A percentile compares a stretch with the other conserved stretches of the same genome.
phyloP scores from a whole-genome alignment of 805 yeast genomes.

The Saccharomycopsis babjevae region DNA sequence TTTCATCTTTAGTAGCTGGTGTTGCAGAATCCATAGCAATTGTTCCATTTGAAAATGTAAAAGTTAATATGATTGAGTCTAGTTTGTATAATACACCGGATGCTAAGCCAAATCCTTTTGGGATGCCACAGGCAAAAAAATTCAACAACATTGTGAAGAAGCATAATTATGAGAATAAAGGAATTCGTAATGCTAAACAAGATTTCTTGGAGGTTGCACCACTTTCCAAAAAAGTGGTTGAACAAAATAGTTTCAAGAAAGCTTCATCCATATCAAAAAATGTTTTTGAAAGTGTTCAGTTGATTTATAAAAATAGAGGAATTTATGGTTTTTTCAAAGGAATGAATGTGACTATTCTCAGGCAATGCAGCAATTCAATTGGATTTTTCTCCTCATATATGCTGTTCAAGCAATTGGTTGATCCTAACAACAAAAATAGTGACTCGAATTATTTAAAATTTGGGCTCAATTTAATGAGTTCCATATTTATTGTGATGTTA shows the following conservation, averaged over 20 bases:
- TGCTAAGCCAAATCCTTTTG: slow-evolving; percentile 22
- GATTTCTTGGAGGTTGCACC: slow-evolving; percentile 19
- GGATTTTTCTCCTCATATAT: slow-evolving; percentile 81
- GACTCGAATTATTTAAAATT: slow-evolving; percentile 26
- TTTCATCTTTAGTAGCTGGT: slow-evolving; percentile 55
- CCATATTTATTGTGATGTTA: slow-evolving; percentile 59
- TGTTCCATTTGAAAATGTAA: slow-evolving; percentile 85
- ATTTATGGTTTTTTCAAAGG: slow-evolving; percentile 74
- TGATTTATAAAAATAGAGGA: slow-evolving; percentile 68
- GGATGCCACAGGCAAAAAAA: slow-evolving; percentile 12
- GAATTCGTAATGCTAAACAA: slow-evolving; percentile 1
- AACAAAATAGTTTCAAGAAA: slow-evolving; percentile 11
- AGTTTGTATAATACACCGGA: slow-evolving; percentile 32
- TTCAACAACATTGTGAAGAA: neutral
- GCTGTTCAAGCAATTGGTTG: slow-evolving; percentile 58
- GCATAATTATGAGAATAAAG: slow-evolving; percentile 15
- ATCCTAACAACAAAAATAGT: slow-evolving; percentile 37
- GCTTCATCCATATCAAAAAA: slow-evolving; percentile 30
- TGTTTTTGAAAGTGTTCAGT: slow-evolving; percentile 42
- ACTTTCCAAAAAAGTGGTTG: slow-evolving; percentile 20
- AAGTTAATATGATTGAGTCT: slow-evolving; percentile 67
- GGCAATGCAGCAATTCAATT: slow-evolving; percentile 72
- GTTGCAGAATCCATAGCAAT: slow-evolving; percentile 70
- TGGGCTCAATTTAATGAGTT: slow-evolving; percentile 38
- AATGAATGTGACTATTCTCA: slow-evolving; percentile 63